Evolutionary conservation across 345 rosid species (phyloP).

Genomic region (Gossypium rotundifolium): DNA sequence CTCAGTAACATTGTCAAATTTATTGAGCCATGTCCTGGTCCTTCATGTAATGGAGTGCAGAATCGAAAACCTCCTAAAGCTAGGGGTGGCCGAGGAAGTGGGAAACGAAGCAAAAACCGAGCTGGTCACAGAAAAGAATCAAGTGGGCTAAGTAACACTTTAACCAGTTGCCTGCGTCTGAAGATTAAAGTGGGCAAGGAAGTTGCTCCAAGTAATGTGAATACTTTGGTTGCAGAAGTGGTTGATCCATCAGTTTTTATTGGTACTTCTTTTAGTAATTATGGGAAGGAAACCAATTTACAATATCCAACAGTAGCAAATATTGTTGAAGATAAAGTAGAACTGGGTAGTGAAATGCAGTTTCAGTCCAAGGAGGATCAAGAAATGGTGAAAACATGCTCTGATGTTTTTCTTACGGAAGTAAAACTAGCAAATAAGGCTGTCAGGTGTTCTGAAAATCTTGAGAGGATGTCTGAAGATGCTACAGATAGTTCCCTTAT

Average conservation of each 20-base stretch:
- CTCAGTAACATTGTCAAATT: conserved; percentile 38
- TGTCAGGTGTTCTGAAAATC: conserved; percentile 23
- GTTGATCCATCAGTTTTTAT: conserved; percentile 29
- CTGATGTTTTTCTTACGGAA: conserved; percentile 28
- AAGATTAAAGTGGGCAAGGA: conserved; percentile 78
- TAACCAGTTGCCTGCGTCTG: conserved; percentile 57
- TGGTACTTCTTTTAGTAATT: conserved; percentile 21
- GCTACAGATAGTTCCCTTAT: conserved; percentile 28
- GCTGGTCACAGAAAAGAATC: conserved; percentile 27
- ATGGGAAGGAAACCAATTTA: conserved; percentile 21
- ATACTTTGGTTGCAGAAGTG: conserved; percentile 32
- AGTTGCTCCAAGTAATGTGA: conserved; percentile 31
- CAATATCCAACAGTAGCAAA: conserved; percentile 23
- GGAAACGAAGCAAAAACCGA: conserved; percentile 28
- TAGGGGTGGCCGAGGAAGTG: conserved; percentile 29
- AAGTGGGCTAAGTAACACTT: conserved; percentile 29
- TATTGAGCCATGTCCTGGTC: conserved; percentile 36
- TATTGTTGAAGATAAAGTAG: conserved; percentile 27
- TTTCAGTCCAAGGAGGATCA: conserved; percentile 22
- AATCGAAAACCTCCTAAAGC: conserved; percentile 32
- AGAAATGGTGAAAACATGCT: conserved; percentile 21
- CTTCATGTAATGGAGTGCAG: conserved; percentile 29
- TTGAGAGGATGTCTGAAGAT: conserved; percentile 39
- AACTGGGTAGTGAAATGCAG: conserved; percentile 25
- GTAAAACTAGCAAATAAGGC: conserved; percentile 26